Evolutionary conservation across 2,329 filamentous ascomycete genomes (phyloP).

Genomic region (Botrytis pseudocinerea): DNA sequence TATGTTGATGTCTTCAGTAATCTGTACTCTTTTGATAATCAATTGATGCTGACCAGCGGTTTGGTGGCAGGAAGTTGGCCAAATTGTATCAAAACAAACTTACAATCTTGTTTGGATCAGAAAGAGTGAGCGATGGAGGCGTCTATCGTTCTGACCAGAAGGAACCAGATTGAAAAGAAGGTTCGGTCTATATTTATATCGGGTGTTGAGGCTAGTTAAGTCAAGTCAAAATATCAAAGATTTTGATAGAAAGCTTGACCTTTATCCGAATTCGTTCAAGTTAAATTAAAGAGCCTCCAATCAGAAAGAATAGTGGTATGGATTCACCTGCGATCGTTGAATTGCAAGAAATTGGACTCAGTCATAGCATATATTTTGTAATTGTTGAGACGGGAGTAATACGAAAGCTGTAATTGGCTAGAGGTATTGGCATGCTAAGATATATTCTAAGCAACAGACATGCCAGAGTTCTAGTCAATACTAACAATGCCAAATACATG

Average conservation of each 20-base stretch:
- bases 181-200: neutral
- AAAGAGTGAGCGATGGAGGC: neutral
- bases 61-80: neutral
- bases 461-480: neutral
- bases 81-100: slow-evolving; percentile 4
- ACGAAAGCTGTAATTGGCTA: slow-evolving; percentile 4
- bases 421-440: slow-evolving; percentile 1
- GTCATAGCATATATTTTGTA: neutral
- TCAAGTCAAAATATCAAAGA: neutral
- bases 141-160: neutral
- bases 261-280: neutral
- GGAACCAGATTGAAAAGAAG: neutral
- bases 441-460: neutral
- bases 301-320: neutral
- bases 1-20: neutral
- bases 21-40: neutral
- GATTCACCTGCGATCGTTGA: neutral
- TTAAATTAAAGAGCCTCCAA: neutral
- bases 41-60: neutral
- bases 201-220: neutral
- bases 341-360: neutral
- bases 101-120: neutral
- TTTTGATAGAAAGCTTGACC: neutral
- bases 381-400: neutral
- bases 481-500: neutral